Base-by-base conservation (phyloP, 768 basidiomycete genomes). In the Russula earlei region DNA sequence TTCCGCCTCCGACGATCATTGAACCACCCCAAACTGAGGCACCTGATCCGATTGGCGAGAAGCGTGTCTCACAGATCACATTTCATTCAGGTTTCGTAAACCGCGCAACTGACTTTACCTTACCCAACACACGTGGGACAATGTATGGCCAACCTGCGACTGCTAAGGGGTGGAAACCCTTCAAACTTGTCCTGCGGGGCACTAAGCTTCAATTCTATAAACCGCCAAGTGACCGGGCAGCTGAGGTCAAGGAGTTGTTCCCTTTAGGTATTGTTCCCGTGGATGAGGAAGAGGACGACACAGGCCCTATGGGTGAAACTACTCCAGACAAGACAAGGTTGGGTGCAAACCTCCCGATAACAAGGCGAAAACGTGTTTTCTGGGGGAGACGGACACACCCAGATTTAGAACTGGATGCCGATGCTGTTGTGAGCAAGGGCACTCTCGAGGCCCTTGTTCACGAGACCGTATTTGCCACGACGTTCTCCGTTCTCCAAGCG, bases 131-230 rank as follows among this genome's bases (percentile, higher is more conserved):
- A 24, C 66, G 67, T 33, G 57, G 66, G 15, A 69, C 68, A 33
- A 62, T 63, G 59, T 48, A 60, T 24, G 66, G 64, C 17, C 57
- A 56, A 14, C 50, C 63, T 9, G 60, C 58, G 6, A 56, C 61
- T 19, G 62, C 67, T 19, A 90, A 90, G 62, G 82, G 82, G 0
- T 94, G 91, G 91, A 93, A 92, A 66, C 81, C 87, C 5, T 89
- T 79, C 73, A 91, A 92, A 67, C 76, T 85, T 43, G 85, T 90
- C 62, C 71, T 94, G 25, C 85, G 88, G 65, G 91, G 91, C 6
- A 80, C 85, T 12, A 93, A 93, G 67, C 63, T 94, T 47, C 85
- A 87, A 67, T 87, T 93, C 64, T 91, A 87, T 67, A 94, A 93
- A 64, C 82, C 88, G 0, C 88, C 91, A 0, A 74, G 76, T 27